Evolutionary conservation across 805 yeast genomes (phyloP), one percentile per base, ranked within the genome.

Genomic region (Spencermartinsiella europaea): DNA sequence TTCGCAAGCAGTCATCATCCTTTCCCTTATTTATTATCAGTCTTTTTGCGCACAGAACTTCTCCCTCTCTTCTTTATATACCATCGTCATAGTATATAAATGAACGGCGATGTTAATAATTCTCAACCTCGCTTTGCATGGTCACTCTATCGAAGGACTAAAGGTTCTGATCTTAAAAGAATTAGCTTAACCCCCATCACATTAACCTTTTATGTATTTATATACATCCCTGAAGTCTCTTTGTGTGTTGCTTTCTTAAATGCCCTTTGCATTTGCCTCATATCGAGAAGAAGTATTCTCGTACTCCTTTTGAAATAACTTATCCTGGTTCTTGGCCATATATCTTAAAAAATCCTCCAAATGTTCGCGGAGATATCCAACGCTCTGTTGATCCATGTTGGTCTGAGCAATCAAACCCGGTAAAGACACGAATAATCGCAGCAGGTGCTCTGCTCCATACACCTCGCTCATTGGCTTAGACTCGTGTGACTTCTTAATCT

Each of bases 381-480:
- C 67, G 45, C 89, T 79, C 48, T 80, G 82, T n/a, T 76, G 72
- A 57, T 89, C 96, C 89, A 89, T 85, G 5, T 80, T 68, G 1
- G 95, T 80, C 52, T 81, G 82, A 0, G 87, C 75, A 45, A 90
- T 74, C n/a, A 89, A 67, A 8, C 88, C 93, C 0, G 99, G 98
- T 38, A 93, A 66, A 1, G 85, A 72, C 14, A 86, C 83, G 53
- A 89, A 70, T 47, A 91, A 66, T 53, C 99, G 71, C 49, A 91
- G 66, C 33, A 93, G 67, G 64, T 90, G 97, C 56, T 86, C 90
- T 1, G 83, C 73, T 0, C 96, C 96, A 58, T 90, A 91, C 0
- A 83, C 61, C 2, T 74, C 71, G 49, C 75, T 62, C 40, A 71
- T 59, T 12, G 66, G 64, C 43, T 61, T 61, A 42, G 64, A 64